A percentile compares a stretch with the other conserved stretches of the same genome.
phyloP scores from a whole-genome alignment of 2,329 filamentous ascomycete genomes.

The Didymella exigua region DNA sequence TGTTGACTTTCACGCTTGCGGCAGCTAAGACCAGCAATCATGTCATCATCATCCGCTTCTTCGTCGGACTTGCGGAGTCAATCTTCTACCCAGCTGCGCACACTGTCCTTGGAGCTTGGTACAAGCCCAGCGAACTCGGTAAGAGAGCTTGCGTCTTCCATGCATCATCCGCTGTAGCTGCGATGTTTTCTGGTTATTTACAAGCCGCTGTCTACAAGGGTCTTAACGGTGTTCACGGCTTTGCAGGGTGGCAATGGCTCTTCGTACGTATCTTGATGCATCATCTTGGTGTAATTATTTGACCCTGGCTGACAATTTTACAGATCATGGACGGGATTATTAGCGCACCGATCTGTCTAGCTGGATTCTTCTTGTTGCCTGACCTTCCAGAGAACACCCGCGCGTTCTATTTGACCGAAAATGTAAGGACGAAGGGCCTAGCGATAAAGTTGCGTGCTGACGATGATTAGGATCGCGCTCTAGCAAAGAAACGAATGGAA shows the following conservation, averaged over 20 bases:
- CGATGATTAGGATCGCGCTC: slow-evolving; percentile 6
- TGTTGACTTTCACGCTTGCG: slow-evolving; percentile 30
- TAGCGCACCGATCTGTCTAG: slow-evolving; percentile 22
- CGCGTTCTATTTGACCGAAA: slow-evolving; percentile 19
- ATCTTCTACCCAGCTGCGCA: slow-evolving; percentile 30
- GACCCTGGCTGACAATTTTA: background rate
- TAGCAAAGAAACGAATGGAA: slow-evolving; percentile 25
- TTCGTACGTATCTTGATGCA: slow-evolving; percentile 17
- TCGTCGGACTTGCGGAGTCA: slow-evolving; percentile 27
- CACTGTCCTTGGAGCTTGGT: slow-evolving; percentile 33
- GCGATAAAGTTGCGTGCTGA: background rate
- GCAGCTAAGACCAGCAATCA: slow-evolving; percentile 30
- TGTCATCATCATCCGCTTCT: slow-evolving; percentile 31
- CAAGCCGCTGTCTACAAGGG: slow-evolving; percentile 29
- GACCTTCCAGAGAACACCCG: slow-evolving; percentile 27
- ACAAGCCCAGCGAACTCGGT: slow-evolving; percentile 30
- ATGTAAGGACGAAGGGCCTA: background rate
- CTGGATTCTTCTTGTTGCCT: slow-evolving; percentile 23
- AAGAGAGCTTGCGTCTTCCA: slow-evolving; percentile 35
- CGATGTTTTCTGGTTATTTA: slow-evolving; percentile 33
- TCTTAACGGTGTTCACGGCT: slow-evolving; percentile 23
- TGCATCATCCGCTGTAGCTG: slow-evolving; percentile 25
- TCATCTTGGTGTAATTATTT: background rate
- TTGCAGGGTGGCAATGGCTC: slow-evolving; percentile 32
- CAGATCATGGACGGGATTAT: slow-evolving; percentile 29